Evolutionary conservation across 768 basidiomycete genomes (phyloP).

Genomic region (Pisolithus tinctorius): DNA sequence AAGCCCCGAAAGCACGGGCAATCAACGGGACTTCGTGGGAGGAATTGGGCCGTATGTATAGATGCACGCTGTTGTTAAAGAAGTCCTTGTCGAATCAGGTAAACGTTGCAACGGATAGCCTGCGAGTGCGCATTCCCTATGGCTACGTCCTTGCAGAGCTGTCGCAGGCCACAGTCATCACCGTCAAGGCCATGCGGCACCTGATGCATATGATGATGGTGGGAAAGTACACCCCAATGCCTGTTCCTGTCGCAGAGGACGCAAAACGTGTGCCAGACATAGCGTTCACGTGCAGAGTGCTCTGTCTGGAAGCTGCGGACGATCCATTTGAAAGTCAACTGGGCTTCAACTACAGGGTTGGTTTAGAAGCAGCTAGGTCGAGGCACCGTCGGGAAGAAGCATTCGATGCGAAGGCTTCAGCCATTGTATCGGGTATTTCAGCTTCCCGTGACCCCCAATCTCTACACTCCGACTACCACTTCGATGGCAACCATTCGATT

Average conservation of each 20-base stretch:
- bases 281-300: conserved; percentile 45
- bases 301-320: conserved; percentile 77
- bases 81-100: conserved; percentile 33
- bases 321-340: conserved; percentile 77
- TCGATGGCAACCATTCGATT: conserved; percentile 58
- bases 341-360: conserved; percentile 67
- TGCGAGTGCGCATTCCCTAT: conserved; percentile 73
- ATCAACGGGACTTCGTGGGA: conserved; percentile 53
- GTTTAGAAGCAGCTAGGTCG: conserved; percentile 61
- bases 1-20: conserved; percentile 27
- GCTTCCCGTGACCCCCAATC: conserved; percentile 28
- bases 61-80: conserved; percentile 38
- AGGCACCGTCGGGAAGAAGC: conserved; percentile 73
- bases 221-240: conserved; percentile 46
- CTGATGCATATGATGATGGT: conserved; percentile 48
- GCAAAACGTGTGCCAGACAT: conserved; percentile 69
- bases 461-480: conserved; percentile 54
- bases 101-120: conserved; percentile 51
- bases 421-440: conserved; percentile 34
- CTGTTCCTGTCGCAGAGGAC: conserved; percentile 61
- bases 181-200: conserved; percentile 70
- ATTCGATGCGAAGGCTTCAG: conserved; percentile 71
- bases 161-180: conserved; percentile 60
- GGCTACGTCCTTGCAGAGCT: conserved; percentile 72
- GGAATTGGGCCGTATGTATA: conserved; percentile 57